A percentile compares a stretch with the other conserved stretches of the same genome.
phyloP scores from a whole-genome alignment of 179 eudicot species.

The Patellifolia procumbens region DNA sequence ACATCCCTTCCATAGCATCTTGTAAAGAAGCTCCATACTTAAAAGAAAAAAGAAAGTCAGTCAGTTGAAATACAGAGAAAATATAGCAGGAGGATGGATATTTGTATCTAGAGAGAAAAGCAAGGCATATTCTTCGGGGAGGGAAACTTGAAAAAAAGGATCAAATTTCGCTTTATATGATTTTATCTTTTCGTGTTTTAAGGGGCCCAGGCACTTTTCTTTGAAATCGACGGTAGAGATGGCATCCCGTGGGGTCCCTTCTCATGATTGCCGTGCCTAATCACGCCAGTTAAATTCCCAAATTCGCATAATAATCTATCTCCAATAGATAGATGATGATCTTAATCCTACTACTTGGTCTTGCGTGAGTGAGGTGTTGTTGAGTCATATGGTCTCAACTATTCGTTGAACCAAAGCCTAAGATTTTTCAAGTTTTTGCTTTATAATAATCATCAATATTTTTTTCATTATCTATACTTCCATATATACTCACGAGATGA shows the following conservation, averaged over 20 bases:
- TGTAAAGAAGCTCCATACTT: slow-evolving; percentile 45
- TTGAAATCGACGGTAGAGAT: neutral
- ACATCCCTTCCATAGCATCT: slow-evolving; percentile 36
- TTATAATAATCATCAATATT: too few species aligned
- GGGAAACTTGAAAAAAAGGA: neutral
- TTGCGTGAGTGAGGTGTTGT: neutral
- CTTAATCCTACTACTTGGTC: neutral
- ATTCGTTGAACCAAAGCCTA: too few species aligned
- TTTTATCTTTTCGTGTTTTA: neutral
- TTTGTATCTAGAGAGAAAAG: slow-evolving; percentile 35
- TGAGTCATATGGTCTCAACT: too few species aligned
- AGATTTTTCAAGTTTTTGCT: too few species aligned
- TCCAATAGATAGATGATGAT: neutral
- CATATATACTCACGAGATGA: too few species aligned
- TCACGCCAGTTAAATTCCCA: neutral
- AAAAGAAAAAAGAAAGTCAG: neutral
- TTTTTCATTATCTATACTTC: too few species aligned
- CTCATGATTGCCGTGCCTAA: slow-evolving; percentile 11
- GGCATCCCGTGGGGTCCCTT: neutral
- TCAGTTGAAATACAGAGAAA: slow-evolving; percentile 10
- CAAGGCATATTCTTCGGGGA: slow-evolving; percentile 50
- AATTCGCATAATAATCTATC: too few species aligned
- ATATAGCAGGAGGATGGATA: slow-evolving; percentile 20
- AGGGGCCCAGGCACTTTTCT: neutral
- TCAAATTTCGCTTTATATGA: neutral